Conservation (phyloP, 768 basidiomycete species). For the Phaeolepiota aurea region DNA sequence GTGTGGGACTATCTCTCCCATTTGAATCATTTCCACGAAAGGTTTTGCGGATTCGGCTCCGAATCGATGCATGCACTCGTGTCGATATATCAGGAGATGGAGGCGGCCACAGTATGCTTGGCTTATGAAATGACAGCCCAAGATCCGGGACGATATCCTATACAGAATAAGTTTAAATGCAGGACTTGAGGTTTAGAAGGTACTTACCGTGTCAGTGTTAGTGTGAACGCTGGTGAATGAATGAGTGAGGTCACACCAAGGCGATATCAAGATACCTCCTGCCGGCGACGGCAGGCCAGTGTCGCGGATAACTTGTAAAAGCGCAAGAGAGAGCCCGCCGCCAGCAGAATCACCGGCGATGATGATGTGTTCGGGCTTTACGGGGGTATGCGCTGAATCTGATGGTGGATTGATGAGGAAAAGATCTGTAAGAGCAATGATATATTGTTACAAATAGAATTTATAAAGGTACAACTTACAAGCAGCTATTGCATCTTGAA, state of each 20-base stretch:
- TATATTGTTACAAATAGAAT: not conserved
- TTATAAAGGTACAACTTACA: conserved; percentile 37
- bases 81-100: conserved; percentile 57
- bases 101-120: conserved; percentile 72
- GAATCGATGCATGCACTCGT: conserved; percentile 49
- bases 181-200: not conserved
- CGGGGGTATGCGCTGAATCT: conserved; percentile 65
- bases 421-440: conserved; percentile 45
- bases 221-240: conserved; percentile 84
- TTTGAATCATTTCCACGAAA: conserved; percentile 25
- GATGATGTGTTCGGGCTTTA: conserved; percentile 76
- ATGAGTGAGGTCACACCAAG: conserved; percentile 90
- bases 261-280: conserved; percentile 84
- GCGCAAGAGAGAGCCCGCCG: conserved; percentile 75
- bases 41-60: conserved; percentile 51
- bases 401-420: conserved; percentile 86
- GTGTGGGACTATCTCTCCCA: not conserved
- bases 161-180: not conserved
- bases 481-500: conserved; percentile 85
- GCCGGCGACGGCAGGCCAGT: conserved; percentile 73
- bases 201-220: conserved; percentile 74
- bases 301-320: conserved; percentile 86
- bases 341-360: conserved; percentile 92
- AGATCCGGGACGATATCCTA: conserved; percentile 78
- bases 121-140: conserved; percentile 73